phyloP scores from a whole-genome alignment of 768 basidiomycete genomes.

The Amanita brunnescens region DNA sequence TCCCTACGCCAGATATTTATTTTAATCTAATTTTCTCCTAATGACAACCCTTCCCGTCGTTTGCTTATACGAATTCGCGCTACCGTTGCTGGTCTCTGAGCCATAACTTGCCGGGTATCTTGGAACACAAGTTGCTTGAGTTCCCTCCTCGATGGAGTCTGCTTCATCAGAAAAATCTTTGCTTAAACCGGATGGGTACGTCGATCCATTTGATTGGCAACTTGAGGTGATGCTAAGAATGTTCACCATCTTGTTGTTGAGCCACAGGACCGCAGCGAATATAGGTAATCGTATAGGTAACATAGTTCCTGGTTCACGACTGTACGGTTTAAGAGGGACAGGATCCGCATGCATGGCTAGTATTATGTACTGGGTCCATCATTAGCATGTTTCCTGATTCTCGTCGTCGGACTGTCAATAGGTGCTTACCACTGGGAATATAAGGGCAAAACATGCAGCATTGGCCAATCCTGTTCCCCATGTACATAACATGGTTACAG shows the following conservation, averaged over 20 bases:
- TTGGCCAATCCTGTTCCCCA: conserved; percentile 71
- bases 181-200: conserved; percentile 12
- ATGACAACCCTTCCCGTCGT: neutral
- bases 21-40: conserved; percentile 1
- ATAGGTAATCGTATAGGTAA: conserved; percentile 75
- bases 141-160: conserved; percentile 58
- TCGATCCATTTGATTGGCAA: conserved; percentile 14
- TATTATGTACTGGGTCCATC: conserved; percentile 60
- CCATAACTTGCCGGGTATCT: neutral
- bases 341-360: conserved; percentile 77
- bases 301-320: conserved; percentile 50
- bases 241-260: conserved; percentile 64
- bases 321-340: conserved; percentile 68
- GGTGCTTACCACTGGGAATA: conserved; percentile 65
- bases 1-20: neutral
- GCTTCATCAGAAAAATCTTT: conserved; percentile 35
- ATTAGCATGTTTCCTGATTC: neutral
- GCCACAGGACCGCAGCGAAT: conserved; percentile 62
- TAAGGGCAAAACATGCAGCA: conserved; percentile 72
- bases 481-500: conserved; percentile 63
- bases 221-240: conserved; percentile 43
- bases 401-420: neutral
- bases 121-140: neutral
- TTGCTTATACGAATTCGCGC: neutral
- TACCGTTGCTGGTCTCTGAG: no score